These are phyloP conservation scores for Phyllostachys edulis DNA, from an alignment of 176 grass and related monocot species.

Conservation along the genomic window DNA sequence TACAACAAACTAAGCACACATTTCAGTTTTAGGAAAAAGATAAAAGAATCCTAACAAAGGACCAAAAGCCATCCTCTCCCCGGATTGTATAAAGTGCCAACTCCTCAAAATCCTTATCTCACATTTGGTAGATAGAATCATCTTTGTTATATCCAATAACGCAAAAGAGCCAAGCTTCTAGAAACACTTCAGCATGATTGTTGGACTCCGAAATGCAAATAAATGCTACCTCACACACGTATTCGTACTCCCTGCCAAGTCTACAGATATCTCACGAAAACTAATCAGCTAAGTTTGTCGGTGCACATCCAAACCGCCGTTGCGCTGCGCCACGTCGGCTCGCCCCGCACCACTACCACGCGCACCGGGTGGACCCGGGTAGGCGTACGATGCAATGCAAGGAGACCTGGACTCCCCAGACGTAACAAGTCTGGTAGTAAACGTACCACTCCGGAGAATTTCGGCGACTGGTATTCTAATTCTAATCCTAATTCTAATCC, in stretches of 20 bases:
- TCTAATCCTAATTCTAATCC: too few species aligned
- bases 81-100: neutral
- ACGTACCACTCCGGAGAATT: neutral
- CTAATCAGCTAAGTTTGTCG: neutral
- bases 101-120: neutral
- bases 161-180: too few species aligned
- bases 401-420: neutral
- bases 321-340: neutral
- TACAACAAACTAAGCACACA: neutral
- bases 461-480: too few species aligned
- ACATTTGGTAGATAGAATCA: neutral
- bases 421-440: neutral
- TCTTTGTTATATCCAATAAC: too few species aligned
- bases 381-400: neutral
- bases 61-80: neutral
- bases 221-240: too few species aligned
- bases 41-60: neutral
- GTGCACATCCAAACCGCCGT: neutral
- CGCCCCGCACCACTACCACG: neutral
- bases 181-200: neutral
- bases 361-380: neutral
- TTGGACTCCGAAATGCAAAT: too few species aligned
- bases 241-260: too few species aligned
- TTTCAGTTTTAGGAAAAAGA: neutral
- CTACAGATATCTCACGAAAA: neutral